Evolutionary conservation across 2,329 filamentous ascomycete species (phyloP).

Genomic region (Colletotrichum orbiculare): DNA sequence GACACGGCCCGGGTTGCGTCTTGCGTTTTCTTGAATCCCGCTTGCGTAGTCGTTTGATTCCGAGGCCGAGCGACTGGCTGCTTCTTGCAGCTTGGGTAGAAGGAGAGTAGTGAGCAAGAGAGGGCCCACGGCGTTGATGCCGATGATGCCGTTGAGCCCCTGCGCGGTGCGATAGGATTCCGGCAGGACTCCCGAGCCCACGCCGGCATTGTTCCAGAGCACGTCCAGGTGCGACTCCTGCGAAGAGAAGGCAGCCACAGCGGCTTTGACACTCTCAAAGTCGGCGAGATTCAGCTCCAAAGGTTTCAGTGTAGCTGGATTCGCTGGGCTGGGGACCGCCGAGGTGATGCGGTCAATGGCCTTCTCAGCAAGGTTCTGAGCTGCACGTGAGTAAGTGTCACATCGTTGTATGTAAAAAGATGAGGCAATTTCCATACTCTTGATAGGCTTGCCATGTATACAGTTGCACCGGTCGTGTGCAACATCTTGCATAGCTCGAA

Average conservation of each 20-base stretch:
- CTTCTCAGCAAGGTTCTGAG: not conserved
- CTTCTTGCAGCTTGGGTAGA: slow-evolving; percentile 43
- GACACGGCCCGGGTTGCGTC: slow-evolving; percentile 37
- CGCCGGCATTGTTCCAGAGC: slow-evolving; percentile 53
- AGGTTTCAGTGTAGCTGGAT: slow-evolving; percentile 42
- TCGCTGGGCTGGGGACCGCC: not conserved
- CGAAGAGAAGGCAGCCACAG: slow-evolving; percentile 48
- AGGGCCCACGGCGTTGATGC: slow-evolving; percentile 47
- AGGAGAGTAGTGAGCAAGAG: slow-evolving; percentile 49
- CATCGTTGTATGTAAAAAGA: not conserved
- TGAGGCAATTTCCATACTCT: slow-evolving; percentile 31
- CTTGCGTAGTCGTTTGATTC: slow-evolving; percentile 38
- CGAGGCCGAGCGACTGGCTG: not conserved
- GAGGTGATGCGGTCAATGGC: not conserved
- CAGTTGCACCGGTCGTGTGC: slow-evolving; percentile 61
- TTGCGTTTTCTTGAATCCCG: slow-evolving; percentile 19
- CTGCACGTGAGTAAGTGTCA: not conserved
- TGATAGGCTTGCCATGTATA: slow-evolving; percentile 63
- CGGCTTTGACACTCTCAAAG: slow-evolving; percentile 51
- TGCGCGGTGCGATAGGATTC: slow-evolving; percentile 42
- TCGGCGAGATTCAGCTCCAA: slow-evolving; percentile 54
- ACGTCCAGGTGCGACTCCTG: slow-evolving; percentile 54
- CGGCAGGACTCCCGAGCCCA: slow-evolving; percentile 38
- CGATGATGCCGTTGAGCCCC: slow-evolving; percentile 48
- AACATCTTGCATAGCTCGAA: slow-evolving; percentile 63